These are phyloP conservation scores for Hansenula sp. DNA, from an alignment of 1,139 yeast genomes.

Conservation along the genomic window DNA sequence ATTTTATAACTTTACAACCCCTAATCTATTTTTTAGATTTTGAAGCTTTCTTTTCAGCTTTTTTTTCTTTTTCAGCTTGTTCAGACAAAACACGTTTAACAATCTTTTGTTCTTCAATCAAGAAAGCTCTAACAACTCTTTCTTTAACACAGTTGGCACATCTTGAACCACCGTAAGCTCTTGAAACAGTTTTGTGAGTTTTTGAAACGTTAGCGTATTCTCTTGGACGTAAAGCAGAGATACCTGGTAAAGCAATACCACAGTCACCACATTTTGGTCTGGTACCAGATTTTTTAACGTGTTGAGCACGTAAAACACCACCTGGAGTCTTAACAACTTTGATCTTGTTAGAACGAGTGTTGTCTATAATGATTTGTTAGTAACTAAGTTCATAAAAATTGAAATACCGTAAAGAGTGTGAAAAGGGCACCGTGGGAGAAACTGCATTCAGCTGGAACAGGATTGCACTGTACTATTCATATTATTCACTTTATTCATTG, in stretches of 20 bases:
- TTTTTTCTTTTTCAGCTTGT: conserved; percentile 79
- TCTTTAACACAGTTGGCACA: conserved; percentile 98
- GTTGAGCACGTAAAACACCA: conserved; percentile 96
- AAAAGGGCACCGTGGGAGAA: too few relatives aligned
- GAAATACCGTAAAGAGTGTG: too few relatives aligned
- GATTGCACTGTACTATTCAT: too few relatives aligned
- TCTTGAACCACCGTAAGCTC: conserved; percentile 99
- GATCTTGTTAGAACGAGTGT: conserved; percentile 98
- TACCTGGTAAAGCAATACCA: conserved; percentile 88
- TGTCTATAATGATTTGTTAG: conserved; percentile 57
- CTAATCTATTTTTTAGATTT: conserved; percentile 18
- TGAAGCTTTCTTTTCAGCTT: conserved; percentile 24
- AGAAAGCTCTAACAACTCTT: conserved; percentile 98
- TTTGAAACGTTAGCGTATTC: conserved; percentile 91
- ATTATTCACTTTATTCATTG: too few relatives aligned
- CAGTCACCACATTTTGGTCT: conserved; percentile 99
- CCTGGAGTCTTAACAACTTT: conserved; percentile 99
- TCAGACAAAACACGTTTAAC: conserved; percentile 98
- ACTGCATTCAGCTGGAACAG: too few relatives aligned
- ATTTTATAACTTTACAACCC: background rate
- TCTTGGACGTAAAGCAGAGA: conserved; percentile 95
- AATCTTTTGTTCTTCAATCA: conserved; percentile 98
- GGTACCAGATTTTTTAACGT: conserved; percentile 90
- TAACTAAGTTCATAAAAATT: conserved; percentile 19
- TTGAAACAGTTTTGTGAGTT: conserved; percentile 96